Evolutionary conservation across 2,329 filamentous ascomycete species (phyloP).

Genomic region (Botrytis sinoallii): DNA sequence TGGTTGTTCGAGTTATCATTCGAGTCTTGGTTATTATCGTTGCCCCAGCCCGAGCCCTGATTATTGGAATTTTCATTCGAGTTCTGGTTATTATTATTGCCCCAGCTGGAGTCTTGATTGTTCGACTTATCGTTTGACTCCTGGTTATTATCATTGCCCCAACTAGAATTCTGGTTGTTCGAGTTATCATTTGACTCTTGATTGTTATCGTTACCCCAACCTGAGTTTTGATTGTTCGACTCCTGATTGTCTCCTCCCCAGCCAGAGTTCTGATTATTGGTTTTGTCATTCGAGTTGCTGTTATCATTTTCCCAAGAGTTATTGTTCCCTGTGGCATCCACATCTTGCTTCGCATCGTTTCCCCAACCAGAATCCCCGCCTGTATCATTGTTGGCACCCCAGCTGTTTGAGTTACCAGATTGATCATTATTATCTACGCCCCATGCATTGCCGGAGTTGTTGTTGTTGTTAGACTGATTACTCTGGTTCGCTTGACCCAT

Average conservation of each 20-base stretch:
- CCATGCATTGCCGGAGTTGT: constrained; percentile 21
- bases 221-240: constrained; percentile 15
- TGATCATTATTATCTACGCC: constrained; percentile 3
- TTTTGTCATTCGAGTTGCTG: background rate
- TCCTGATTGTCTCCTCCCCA: constrained; percentile 22
- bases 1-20: constrained; percentile 13
- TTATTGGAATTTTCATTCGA: constrained; percentile 16
- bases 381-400: constrained; percentile 23
- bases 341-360: background rate
- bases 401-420: background rate
- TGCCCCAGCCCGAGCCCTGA: constrained; percentile 6
- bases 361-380: background rate
- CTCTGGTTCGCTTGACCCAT: constrained; percentile 7
- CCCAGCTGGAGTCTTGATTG: constrained; percentile 10
- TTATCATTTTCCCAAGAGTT: constrained; percentile 5
- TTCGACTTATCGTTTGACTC: background rate
- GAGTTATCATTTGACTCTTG: constrained; percentile 11
- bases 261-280: background rate
- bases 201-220: background rate
- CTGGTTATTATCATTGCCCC: constrained; percentile 8
- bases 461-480: constrained; percentile 8
- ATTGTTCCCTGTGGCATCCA: background rate
- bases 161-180: constrained; percentile 9
- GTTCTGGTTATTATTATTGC: constrained; percentile 21
- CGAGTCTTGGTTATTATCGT: constrained; percentile 11